Conservation (phyloP, 805 yeast species). For the Kazachstania viticola region DNA sequence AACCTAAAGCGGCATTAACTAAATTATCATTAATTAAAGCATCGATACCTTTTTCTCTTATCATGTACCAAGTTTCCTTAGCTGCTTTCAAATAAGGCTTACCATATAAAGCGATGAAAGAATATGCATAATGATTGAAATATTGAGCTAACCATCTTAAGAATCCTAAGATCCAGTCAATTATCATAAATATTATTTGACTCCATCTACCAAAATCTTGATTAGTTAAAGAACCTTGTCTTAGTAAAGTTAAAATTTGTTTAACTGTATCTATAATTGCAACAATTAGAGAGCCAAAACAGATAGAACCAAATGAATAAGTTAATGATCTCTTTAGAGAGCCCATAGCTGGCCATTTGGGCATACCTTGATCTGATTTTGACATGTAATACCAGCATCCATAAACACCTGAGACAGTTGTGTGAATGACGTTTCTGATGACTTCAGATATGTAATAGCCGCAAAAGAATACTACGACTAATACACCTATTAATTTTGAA, state of each 20-base stretch:
- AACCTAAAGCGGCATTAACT: conserved; percentile 65
- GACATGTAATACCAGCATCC: conserved; percentile 88
- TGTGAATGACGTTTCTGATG: conserved; percentile 67
- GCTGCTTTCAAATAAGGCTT: conserved; percentile 65
- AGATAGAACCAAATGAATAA: conserved; percentile 80
- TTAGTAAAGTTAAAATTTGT: conserved; percentile 40
- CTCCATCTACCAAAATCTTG: conserved; percentile 41
- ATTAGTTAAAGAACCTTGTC: conserved; percentile 29
- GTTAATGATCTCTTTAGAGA: conserved; percentile 73
- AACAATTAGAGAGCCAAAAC: conserved; percentile 71
- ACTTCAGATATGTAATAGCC: conserved; percentile 81
- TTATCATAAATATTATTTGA: conserved; percentile 39
- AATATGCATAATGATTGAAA: conserved; percentile 85
- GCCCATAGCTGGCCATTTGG: conserved; percentile 68
- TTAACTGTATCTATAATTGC: conserved; percentile 58
- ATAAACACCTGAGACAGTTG: conserved; percentile 69
- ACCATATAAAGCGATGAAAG: conserved; percentile 81
- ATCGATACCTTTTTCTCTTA: conserved; percentile 71
- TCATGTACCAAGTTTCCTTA: conserved; percentile 67
- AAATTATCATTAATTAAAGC: conserved; percentile 78
- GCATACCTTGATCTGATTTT: conserved; percentile 65
- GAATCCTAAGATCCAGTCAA: conserved; percentile 50
- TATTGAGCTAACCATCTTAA: conserved; percentile 73
- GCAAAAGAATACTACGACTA: conserved; percentile 67
- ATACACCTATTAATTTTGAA: conserved; percentile 52